Evolutionary conservation across 225 moss, liverwort and hornwort species (phyloP), one percentile per base, ranked within the genome.

Genomic region (Physcomitrium patens): DNA sequence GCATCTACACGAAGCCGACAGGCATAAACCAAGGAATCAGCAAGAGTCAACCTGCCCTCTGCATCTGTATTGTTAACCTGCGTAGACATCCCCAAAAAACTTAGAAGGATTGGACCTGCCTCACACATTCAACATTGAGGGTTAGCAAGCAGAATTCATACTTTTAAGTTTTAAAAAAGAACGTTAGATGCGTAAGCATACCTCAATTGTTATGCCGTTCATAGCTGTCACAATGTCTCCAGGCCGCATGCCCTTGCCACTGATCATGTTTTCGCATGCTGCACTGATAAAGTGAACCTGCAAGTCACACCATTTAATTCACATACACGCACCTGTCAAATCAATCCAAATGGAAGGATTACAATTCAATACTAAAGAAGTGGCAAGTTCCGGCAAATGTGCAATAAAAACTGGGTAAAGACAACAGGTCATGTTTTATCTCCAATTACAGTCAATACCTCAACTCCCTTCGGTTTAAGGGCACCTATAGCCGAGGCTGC

Each of bases 241-340:
- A 22, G 88, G 88, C 76, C 78, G 88, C 86, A 89, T 83, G 83
- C 88, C 86, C 81, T 83, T 83, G 67, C 88, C 88, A 71, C 86
- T 89, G 52, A 86, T 86, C 86, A 89, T 86, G 55, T 86, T 86
- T 74, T 89, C 83, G 53, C 86, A 89, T 24, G 74, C 86, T 60
- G 89, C 89, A 83, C 86, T 89, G 46, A 89, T 86, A 45, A 86
- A 89, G 78, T 89, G 86, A 72, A 86, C 89, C 88, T 89, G 79
- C 67, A 78, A 70, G 42, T 67, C 64, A 49, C 70, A 79, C 12
- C 54, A 47, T 66, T 61, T 4, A n/a, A 23, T 28, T 61, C 17
- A 27, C 7, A 56, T 45, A 19, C 3, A 14, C 44, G 49, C 58
- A 19, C 62, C 37, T 46, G 57, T 37, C 42, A 72, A 19, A 68